phyloP scores from a whole-genome alignment of 2,329 filamentous ascomycete species.

The Neonectria coccinea region DNA sequence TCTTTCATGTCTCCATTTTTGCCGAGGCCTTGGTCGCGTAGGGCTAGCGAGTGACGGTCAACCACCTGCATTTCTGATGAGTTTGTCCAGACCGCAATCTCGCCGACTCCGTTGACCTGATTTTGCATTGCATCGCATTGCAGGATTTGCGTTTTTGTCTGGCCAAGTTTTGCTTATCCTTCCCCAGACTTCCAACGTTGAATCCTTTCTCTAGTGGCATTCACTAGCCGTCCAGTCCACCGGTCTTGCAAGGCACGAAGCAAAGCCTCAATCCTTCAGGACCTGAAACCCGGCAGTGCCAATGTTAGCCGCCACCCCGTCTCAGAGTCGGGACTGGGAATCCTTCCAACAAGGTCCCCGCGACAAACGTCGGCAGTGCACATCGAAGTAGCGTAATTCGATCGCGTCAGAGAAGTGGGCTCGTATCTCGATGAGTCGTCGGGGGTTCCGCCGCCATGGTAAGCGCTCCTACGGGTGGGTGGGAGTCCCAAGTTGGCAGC shows the following conservation, averaged over 20 bases:
- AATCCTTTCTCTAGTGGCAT: background rate
- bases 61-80: background rate
- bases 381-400: conserved; percentile 2
- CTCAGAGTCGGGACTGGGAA: conserved; percentile 11
- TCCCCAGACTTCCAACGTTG: background rate
- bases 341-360: background rate
- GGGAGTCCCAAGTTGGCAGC: background rate
- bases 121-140: too few relatives aligned
- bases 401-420: conserved; percentile 1
- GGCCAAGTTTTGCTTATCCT: background rate
- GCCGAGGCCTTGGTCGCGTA: background rate
- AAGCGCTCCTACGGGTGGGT: background rate
- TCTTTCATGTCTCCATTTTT: background rate
- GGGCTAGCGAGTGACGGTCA: background rate
- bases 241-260: background rate
- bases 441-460: background rate
- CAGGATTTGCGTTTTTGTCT: background rate
- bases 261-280: conserved; percentile 20
- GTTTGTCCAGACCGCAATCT: background rate
- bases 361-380: conserved; percentile 10
- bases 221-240: background rate
- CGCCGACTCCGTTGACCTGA: background rate
- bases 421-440: background rate
- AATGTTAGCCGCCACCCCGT: conserved; percentile 6
- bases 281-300: conserved; percentile 28